Evolutionary conservation across 2,329 filamentous ascomycete genomes (phyloP).

Genomic region (Cercospora sesami): DNA sequence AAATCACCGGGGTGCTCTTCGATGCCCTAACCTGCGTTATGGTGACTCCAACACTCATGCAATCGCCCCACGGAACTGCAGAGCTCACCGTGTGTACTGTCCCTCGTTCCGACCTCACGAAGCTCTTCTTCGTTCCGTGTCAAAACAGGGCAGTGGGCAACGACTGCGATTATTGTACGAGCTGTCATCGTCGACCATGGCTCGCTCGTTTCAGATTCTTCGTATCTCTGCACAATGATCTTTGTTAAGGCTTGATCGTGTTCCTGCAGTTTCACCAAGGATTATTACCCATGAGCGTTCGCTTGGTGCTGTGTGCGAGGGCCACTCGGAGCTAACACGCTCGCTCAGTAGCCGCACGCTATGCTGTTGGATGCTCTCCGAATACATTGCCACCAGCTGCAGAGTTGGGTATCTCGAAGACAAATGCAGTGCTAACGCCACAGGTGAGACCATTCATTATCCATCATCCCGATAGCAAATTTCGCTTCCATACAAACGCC

Average conservation of each 20-base stretch:
- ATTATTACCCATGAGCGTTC: background rate
- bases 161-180: background rate
- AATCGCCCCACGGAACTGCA: background rate
- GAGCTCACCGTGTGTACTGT: background rate
- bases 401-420: slow-evolving; percentile 21
- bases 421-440: background rate
- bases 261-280: background rate
- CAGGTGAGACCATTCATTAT: background rate
- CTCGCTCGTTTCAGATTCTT: background rate
- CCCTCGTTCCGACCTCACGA: background rate
- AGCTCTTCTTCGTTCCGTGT: background rate
- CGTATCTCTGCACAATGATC: background rate
- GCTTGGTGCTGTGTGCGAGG: background rate
- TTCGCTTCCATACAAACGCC: slow-evolving; percentile 59
- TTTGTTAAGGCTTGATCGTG: background rate
- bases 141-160: background rate
- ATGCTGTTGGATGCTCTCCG: background rate
- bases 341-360: background rate
- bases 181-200: background rate
- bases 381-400: background rate
- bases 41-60: background rate
- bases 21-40: background rate
- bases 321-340: background rate
- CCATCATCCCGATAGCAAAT: slow-evolving; percentile 26
- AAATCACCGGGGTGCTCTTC: background rate